Percentiles rank a stretch among this genome's conserved stretches.
Conservation (phyloP, 139 green algal species). For the Micractinium sp. region DNA sequence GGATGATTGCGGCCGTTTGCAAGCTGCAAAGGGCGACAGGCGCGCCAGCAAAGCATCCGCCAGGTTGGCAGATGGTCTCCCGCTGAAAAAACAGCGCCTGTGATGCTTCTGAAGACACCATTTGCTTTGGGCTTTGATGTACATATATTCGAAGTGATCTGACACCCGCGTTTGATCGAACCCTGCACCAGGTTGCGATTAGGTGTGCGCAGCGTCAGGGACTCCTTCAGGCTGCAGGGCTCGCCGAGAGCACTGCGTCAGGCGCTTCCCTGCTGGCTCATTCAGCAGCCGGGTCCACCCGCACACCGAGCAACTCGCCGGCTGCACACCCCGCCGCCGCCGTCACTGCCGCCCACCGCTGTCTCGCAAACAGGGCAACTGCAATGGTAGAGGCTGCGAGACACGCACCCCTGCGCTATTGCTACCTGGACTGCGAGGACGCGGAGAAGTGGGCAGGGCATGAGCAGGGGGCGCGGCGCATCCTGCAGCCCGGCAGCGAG, state of each 20-base stretch:
- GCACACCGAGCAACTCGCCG: background rate
- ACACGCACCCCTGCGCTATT: background rate
- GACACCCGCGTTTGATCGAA: too few relatives aligned
- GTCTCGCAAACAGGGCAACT: background rate
- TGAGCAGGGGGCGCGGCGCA: background rate
- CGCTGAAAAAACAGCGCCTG: too few relatives aligned
- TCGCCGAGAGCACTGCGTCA: too few relatives aligned
- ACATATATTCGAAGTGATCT: too few relatives aligned
- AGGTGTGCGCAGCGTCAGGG: background rate
- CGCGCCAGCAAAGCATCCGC: too few relatives aligned
- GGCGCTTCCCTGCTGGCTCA: too few relatives aligned
- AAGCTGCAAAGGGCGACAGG: background rate
- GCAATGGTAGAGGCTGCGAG: background rate
- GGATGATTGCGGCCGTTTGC: background rate
- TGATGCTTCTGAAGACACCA: too few relatives aligned
- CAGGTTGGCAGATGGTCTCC: too few relatives aligned
- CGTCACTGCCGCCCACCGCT: background rate
- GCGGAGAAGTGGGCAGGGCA: background rate
- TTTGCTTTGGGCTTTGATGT: background rate
- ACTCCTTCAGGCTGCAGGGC: too few relatives aligned
- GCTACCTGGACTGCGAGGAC: conserved; percentile 9
- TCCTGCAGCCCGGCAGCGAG: background rate
- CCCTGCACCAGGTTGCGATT: background rate
- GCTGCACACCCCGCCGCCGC: background rate
- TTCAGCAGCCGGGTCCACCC: background rate